Conservation (phyloP, 176 grass and related monocot species). For the Phragmites australis region DNA sequence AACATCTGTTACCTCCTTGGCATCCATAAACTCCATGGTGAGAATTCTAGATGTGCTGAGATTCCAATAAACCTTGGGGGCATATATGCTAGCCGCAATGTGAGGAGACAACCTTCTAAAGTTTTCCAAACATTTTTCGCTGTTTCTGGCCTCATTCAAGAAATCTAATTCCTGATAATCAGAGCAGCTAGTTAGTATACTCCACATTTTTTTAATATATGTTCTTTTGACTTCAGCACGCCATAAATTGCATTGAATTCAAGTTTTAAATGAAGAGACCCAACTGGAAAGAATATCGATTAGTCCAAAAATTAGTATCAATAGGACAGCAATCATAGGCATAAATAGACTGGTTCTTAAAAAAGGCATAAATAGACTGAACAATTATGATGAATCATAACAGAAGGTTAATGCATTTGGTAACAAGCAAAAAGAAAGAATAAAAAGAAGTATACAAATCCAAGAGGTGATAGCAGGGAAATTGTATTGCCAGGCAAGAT, state of each 20-base stretch:
- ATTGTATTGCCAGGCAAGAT: slow-evolving; percentile 10
- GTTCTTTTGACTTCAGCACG: slow-evolving; percentile 7
- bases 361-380: slow-evolving; percentile 21
- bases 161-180: slow-evolving; percentile 85
- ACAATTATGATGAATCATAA: background rate
- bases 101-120: slow-evolving; percentile 86
- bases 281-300: slow-evolving; percentile 3
- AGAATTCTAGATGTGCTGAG: slow-evolving; percentile 81
- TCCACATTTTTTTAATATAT: background rate
- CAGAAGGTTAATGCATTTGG: slow-evolving; percentile 15
- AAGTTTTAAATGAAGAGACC: slow-evolving; percentile 17
- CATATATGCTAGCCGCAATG: slow-evolving; percentile 72
- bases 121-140: slow-evolving; percentile 79
- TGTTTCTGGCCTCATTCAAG: slow-evolving; percentile 82
- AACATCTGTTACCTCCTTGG: slow-evolving; percentile 91
- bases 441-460: background rate
- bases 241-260: slow-evolving; percentile 1
- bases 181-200: slow-evolving; percentile 24
- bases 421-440: background rate
- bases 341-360: slow-evolving; percentile 35
- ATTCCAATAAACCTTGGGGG: slow-evolving; percentile 87
- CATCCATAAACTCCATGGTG: slow-evolving; percentile 97
- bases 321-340: background rate
- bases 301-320: slow-evolving; percentile 20
- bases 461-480: slow-evolving; percentile 7